Evolutionary conservation across 2,329 filamentous ascomycete genomes (phyloP).

Genomic region (Fonsecaea pedrosoi): DNA sequence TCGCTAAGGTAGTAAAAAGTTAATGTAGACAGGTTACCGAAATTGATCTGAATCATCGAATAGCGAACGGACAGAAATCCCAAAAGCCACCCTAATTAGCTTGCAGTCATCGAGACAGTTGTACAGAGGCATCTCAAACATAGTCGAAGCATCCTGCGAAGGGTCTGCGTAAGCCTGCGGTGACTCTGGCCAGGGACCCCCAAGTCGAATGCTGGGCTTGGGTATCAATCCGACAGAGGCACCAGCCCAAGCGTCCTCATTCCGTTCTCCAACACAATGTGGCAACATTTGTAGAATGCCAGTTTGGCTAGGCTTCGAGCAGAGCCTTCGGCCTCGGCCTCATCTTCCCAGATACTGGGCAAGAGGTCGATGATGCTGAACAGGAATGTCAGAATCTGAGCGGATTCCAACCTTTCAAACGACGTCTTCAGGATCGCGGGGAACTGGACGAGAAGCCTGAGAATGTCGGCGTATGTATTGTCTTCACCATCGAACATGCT

Average conservation of each 20-base stretch:
- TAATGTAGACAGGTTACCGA: background rate
- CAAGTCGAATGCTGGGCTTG: background rate
- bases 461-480: constrained; percentile 70
- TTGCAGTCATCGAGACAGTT: background rate
- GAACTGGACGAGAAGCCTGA: constrained; percentile 80
- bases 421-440: constrained; percentile 82
- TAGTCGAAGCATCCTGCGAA: background rate
- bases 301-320: constrained; percentile 74
- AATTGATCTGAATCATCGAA: constrained; percentile 2
- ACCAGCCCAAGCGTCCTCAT: constrained; percentile 81
- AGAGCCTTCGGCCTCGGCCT: constrained; percentile 79
- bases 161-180: background rate
- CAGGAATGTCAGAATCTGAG: constrained; percentile 72
- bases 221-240: constrained; percentile 67
- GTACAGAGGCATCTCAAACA: background rate
- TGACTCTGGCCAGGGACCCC: background rate
- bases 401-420: constrained; percentile 79
- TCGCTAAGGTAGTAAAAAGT: constrained; percentile 8
- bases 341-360: constrained; percentile 53
- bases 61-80: background rate
- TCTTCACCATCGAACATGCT: constrained; percentile 71
- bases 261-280: constrained; percentile 78
- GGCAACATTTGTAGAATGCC: constrained; percentile 77
- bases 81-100: constrained; percentile 45
- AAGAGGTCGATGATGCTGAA: constrained; percentile 55